Percentiles rank a stretch among this genome's conserved stretches.
These are phyloP conservation scores for Telopea speciosissima DNA, from an alignment of 177 flowering plant species.

Conservation along the genomic window DNA sequence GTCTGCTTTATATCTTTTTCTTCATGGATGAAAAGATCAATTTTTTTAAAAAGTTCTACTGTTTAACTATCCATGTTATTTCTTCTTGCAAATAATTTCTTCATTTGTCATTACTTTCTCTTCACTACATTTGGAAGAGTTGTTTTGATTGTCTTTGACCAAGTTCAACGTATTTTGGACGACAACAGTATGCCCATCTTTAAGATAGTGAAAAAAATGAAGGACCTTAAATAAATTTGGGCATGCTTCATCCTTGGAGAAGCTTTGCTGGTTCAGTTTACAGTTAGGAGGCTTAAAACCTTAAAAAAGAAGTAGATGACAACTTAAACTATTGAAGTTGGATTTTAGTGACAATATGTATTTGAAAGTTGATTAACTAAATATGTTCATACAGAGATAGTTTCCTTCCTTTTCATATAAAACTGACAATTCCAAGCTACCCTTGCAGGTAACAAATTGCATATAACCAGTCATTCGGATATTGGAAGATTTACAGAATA, in stretches of 20 bases:
- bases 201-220: background rate
- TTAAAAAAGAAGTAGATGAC: background rate
- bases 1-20: background rate
- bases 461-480: constrained; percentile 5
- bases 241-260: background rate
- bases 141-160: background rate
- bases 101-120: background rate
- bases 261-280: background rate
- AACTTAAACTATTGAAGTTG: background rate
- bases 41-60: background rate
- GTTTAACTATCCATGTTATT: too few species aligned
- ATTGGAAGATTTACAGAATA: constrained; percentile 14
- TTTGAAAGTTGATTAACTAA: background rate
- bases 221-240: background rate
- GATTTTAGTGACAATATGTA: background rate
- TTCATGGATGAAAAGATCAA: background rate
- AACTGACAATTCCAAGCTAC: constrained; percentile 10
- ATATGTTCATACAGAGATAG: too few species aligned
- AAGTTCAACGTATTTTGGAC: background rate
- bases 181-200: background rate
- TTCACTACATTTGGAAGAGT: background rate
- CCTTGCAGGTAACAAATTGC: constrained; percentile 28
- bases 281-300: background rate
- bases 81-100: background rate
- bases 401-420: background rate